Evolutionary conservation across 192 early-diverging fungal species (phyloP).

Genomic region (Gryganskiella cystojenkinii): DNA sequence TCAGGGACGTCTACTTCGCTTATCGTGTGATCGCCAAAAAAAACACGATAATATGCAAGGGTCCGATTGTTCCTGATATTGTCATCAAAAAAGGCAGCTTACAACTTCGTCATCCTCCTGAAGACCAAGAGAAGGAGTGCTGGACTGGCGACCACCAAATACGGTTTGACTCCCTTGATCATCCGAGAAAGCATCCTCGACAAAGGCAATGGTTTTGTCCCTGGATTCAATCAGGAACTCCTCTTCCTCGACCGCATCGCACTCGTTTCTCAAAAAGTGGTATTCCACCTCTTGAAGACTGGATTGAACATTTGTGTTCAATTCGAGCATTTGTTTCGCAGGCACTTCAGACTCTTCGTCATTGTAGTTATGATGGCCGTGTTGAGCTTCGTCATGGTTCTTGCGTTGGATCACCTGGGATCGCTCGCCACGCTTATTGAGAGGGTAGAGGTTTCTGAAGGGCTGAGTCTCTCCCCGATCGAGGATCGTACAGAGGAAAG

Average conservation of each 20-base stretch:
- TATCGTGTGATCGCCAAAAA: not conserved
- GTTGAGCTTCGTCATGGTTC: constrained; percentile 23
- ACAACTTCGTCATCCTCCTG: constrained; percentile 41
- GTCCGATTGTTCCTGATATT: not conserved
- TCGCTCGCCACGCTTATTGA: constrained; percentile 17
- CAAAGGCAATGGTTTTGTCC: not conserved
- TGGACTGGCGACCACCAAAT: not conserved
- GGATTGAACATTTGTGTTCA: constrained; percentile 26
- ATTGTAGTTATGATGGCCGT: constrained; percentile 11
- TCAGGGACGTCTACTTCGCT: not conserved
- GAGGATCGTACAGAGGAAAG: constrained; percentile 26
- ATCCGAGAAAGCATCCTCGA: too few relatives aligned
- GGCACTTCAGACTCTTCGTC: constrained; percentile 7
- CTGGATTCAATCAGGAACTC: not conserved
- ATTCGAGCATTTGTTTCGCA: constrained; percentile 23
- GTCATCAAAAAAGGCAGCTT: too few relatives aligned
- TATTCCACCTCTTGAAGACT: constrained; percentile 4
- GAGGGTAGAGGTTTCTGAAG: constrained; percentile 37
- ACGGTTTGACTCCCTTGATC: not conserved
- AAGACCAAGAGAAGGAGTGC: not conserved
- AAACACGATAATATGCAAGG: not conserved
- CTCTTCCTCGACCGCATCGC: not conserved
- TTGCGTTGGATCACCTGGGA: constrained; percentile 21
- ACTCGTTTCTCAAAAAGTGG: constrained; percentile 15
- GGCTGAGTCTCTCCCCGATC: constrained; percentile 32